Evolutionary conservation across 768 basidiomycete species (phyloP).

Genomic region (Mycena kentingensis): DNA sequence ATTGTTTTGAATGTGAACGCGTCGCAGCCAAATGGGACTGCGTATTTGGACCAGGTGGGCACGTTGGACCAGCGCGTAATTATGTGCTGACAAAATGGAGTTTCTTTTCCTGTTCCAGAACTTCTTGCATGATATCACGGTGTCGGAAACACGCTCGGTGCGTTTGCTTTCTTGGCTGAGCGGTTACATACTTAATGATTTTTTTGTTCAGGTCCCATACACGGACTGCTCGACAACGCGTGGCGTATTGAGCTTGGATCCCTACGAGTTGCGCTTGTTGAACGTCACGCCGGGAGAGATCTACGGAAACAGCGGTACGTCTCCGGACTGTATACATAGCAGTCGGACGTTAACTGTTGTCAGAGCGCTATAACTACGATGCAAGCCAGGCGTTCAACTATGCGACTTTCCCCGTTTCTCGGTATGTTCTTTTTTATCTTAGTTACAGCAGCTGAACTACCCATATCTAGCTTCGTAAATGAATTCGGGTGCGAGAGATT

Average conservation of each 20-base stretch:
- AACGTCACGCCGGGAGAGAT: slow-evolving; percentile 55
- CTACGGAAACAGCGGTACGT: slow-evolving; percentile 55
- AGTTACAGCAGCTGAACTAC: neutral
- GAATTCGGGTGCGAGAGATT: slow-evolving; percentile 54
- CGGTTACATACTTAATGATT: neutral
- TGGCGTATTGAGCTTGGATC: slow-evolving; percentile 58
- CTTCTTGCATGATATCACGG: slow-evolving; percentile 49
- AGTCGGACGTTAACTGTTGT: neutral
- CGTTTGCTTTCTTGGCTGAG: slow-evolving; percentile 1
- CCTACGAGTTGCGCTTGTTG: slow-evolving; percentile 50
- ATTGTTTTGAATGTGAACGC: slow-evolving; percentile 44
- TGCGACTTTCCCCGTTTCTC: slow-evolving; percentile 50
- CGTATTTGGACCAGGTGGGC: slow-evolving; percentile 36
- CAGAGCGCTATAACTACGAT: slow-evolving; percentile 62
- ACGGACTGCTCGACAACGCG: slow-evolving; percentile 62
- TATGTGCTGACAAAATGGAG: slow-evolving; percentile 26
- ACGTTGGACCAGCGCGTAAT: neutral
- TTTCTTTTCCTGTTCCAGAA: slow-evolving; percentile 55
- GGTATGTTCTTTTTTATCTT: slow-evolving; percentile 29
- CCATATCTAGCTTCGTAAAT: slow-evolving; percentile 49
- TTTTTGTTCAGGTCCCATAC: slow-evolving; percentile 48
- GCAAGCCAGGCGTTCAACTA: slow-evolving; percentile 54
- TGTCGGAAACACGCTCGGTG: slow-evolving; percentile 53
- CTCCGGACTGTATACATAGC: neutral
- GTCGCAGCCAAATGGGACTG: slow-evolving; percentile 43